Percentiles rank a stretch among this genome's conserved stretches.
phyloP scores from a whole-genome alignment of 2,329 filamentous ascomycete species.

The Fusarium nematophilum region DNA sequence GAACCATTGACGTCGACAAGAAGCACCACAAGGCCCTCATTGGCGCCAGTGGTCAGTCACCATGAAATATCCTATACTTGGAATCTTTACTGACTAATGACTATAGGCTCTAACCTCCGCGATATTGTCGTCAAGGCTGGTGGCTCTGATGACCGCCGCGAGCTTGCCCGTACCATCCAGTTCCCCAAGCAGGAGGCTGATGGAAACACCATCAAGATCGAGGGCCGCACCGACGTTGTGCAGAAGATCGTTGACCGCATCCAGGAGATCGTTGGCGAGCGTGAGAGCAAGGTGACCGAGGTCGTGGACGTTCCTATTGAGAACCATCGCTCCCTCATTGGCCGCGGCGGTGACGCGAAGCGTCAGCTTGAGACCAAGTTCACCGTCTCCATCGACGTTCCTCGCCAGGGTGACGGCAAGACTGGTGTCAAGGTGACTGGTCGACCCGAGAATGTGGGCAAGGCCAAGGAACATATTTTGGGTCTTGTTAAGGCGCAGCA shows the following conservation, averaged over 20 bases:
- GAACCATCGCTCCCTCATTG: slow-evolving; percentile 92
- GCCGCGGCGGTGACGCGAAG: slow-evolving; percentile 88
- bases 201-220: slow-evolving; percentile 86
- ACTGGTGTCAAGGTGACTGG: slow-evolving; percentile 90
- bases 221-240: slow-evolving; percentile 85
- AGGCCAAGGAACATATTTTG: slow-evolving; percentile 87
- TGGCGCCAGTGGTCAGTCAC: slow-evolving; percentile 80
- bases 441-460: slow-evolving; percentile 79
- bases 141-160: slow-evolving; percentile 86
- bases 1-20: slow-evolving; percentile 90
- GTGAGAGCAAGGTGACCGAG: slow-evolving; percentile 84
- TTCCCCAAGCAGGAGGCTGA: slow-evolving; percentile 91
- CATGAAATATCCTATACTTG: neutral
- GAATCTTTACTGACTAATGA: slow-evolving; percentile 45
- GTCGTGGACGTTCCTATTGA: slow-evolving; percentile 85
- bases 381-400: slow-evolving; percentile 88
- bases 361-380: slow-evolving; percentile 88
- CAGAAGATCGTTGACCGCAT: slow-evolving; percentile 90
- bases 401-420: slow-evolving; percentile 85
- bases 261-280: slow-evolving; percentile 81
- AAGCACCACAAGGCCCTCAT: slow-evolving; percentile 94
- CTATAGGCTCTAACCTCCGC: slow-evolving; percentile 82
- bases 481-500: slow-evolving; percentile 85
- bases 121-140: slow-evolving; percentile 89
- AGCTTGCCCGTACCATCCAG: slow-evolving; percentile 88